Evolutionary conservation across 352 stramenopile species (phyloP).

Genomic region (Pythium aquatile): DNA sequence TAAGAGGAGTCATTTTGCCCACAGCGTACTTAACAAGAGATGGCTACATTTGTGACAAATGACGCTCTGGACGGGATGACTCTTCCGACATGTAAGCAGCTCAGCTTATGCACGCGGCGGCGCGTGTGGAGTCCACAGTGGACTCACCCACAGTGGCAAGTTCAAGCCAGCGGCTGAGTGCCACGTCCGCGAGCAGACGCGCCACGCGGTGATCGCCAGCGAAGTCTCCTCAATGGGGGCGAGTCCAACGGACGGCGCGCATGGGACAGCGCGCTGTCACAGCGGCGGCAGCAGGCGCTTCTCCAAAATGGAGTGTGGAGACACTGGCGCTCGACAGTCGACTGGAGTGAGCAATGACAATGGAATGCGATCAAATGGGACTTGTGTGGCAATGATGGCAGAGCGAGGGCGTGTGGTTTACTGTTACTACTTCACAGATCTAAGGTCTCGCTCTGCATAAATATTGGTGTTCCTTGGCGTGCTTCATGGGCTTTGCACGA

Average conservation of each 20-base stretch:
- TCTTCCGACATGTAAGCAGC: background rate
- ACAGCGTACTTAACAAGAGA: conserved; percentile 7
- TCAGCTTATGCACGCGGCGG: background rate
- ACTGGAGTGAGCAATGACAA: background rate
- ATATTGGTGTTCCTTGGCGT: conserved; percentile 8
- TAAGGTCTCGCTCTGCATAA: conserved; percentile 16
- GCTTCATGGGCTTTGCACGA: background rate
- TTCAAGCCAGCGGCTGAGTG: conserved; percentile 1
- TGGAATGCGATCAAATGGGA: background rate
- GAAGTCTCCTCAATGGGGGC: background rate
- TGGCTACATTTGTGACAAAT: conserved; percentile 12
- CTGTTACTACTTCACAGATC: conserved; percentile 16
- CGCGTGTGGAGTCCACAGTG: background rate
- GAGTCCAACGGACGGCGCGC: background rate
- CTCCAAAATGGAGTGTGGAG: background rate
- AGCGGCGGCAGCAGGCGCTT: no score
- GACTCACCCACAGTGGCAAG: background rate
- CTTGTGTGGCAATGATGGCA: background rate
- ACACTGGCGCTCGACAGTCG: background rate
- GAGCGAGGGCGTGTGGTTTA: conserved; percentile 10
- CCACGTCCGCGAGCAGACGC: background rate
- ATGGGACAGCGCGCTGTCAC: no score
- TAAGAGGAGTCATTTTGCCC: background rate
- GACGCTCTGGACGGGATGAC: background rate
- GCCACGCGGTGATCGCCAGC: background rate